Base-by-base conservation (phyloP, 2,329 filamentous ascomycete species). In the Colletotrichum sp. region DNA sequence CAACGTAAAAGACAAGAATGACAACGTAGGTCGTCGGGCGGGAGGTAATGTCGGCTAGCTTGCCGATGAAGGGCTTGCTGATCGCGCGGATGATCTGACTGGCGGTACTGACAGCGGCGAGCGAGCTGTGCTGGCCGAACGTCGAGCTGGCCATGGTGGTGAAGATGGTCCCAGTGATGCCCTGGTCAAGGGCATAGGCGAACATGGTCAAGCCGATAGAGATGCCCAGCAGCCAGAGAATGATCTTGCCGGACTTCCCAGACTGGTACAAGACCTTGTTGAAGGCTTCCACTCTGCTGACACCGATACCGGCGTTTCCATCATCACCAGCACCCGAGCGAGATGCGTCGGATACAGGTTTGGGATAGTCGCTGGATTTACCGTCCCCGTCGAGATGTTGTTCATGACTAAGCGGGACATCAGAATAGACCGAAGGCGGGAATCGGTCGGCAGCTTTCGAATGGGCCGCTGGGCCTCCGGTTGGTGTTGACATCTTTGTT, bases 181-280 rank as follows among this genome's bases (percentile, higher is more conserved):
- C 84, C 78, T 79, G 77, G 77, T 86, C 84, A 44, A 86, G 83
- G 6, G 84, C 84, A 55, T 85, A 85, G 59, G 83, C 84, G 60
- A 85, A 85, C 83, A 86, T 82, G 77, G 83, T 84, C 55, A 84
- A 71, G n/a, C 82, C 81, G 71, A 86, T 83, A 32, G 83, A 85
- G 60, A 84, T 67, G 49, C 78, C 83, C 8, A 86, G 78, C 8
- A 69, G 57, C 83, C 83, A 85, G 36, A 85, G 83, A 69, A 84
- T 52, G 6, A 83, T 76, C 78, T 82, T 84, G 69, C 83, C 84
- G 6, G 78, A 80, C 62, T 72, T 80, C 64, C 84, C 84, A 2
- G 84, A 85, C 78, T 84, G 80, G 79, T 85, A 85, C 30, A 85
- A 81, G 3, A 84, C 83, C 79, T 83, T 84, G 81, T 85, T 85